phyloP scores from a whole-genome alignment of 108 stramenopile genomes.

The Asterionellopsis glacialis region DNA sequence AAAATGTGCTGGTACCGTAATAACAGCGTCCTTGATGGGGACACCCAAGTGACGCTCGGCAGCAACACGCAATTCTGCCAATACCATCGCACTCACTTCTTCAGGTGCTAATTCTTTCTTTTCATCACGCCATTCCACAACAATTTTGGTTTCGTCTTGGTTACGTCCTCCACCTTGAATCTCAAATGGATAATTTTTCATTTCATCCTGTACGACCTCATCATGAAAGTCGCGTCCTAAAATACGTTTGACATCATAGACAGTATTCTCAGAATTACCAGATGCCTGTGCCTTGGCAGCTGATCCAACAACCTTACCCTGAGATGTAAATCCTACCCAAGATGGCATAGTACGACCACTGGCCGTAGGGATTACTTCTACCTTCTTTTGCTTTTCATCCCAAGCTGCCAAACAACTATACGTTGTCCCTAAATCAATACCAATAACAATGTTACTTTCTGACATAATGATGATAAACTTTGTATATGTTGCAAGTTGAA shows the following conservation, averaged over 20 bases:
- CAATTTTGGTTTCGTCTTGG: constrained; percentile 38
- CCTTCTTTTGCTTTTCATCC: constrained; percentile 28
- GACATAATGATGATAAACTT: no score
- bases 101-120: constrained; percentile 53
- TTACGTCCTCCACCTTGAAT: constrained; percentile 31
- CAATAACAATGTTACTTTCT: constrained; percentile 24
- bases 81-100: constrained; percentile 58
- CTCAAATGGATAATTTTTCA: constrained; percentile 42
- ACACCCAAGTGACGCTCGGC: constrained; percentile 49
- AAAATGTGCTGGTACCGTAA: constrained; percentile 87
- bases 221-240: constrained; percentile 55
- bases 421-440: constrained; percentile 51
- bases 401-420: constrained; percentile 42
- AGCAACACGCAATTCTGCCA: constrained; percentile 48
- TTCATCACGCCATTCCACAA: constrained; percentile 44
- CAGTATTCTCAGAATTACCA: constrained; percentile 46
- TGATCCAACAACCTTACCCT: constrained; percentile 47
- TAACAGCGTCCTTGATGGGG: constrained; percentile 60
- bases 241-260: constrained; percentile 68
- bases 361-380: constrained; percentile 76
- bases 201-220: constrained; percentile 44
- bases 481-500: no score
- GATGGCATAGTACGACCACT: constrained; percentile 86
- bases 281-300: constrained; percentile 64
- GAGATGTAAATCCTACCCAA: constrained; percentile 72